Conservation (phyloP, 1,284 basidiomycete genomes). For the Abortiporus biennis region DNA sequence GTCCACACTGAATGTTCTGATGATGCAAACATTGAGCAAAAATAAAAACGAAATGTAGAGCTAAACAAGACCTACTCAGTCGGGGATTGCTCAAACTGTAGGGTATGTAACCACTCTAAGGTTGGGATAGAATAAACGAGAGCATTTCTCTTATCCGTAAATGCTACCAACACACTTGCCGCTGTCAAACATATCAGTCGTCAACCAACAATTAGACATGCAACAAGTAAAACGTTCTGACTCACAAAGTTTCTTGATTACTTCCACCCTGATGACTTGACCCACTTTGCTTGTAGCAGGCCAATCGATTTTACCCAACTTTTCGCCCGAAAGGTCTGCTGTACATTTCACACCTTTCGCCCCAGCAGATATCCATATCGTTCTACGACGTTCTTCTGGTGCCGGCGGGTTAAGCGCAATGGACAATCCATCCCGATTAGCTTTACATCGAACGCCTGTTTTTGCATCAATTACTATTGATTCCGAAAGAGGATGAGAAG, state of each 20-base stretch:
- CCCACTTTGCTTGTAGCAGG: slow-evolving; percentile 44
- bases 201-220: not conserved
- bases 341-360: slow-evolving; percentile 49
- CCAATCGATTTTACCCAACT: slow-evolving; percentile 54
- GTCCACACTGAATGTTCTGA: slow-evolving; percentile 45
- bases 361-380: slow-evolving; percentile 48
- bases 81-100: slow-evolving; percentile 36
- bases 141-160: slow-evolving; percentile 49
- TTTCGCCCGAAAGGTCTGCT: slow-evolving; percentile 55
- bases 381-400: slow-evolving; percentile 17
- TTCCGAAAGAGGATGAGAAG: slow-evolving; percentile 42
- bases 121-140: slow-evolving; percentile 67
- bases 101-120: slow-evolving; percentile 49
- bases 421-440: slow-evolving; percentile 39
- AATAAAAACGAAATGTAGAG: not conserved
- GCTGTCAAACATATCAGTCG: slow-evolving; percentile 33
- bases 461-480: slow-evolving; percentile 61
- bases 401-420: slow-evolving; percentile 19
- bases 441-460: slow-evolving; percentile 41
- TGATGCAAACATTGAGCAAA: slow-evolving; percentile 1
- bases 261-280: slow-evolving; percentile 37
- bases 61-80: slow-evolving; percentile 32
- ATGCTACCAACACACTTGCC: slow-evolving; percentile 55
- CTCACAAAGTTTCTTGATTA: slow-evolving; percentile 52
- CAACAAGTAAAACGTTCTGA: not conserved